Base-by-base conservation (phyloP, 805 yeast species). In the Wickerhamomyces pijperi region DNA sequence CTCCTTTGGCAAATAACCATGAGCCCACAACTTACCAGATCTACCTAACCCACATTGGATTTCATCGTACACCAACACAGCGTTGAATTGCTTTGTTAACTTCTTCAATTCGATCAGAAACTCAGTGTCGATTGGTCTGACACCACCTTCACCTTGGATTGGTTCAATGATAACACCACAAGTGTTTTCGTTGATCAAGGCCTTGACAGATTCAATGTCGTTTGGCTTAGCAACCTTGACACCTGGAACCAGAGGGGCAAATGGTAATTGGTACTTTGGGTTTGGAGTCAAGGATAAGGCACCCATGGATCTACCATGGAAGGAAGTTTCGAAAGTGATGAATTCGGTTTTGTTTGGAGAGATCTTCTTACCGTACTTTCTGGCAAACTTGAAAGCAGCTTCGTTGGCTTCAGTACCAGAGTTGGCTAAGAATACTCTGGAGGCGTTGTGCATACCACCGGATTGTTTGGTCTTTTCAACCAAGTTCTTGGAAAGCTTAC, bases 101-200 rank as follows among this genome's bases (percentile, higher is more conserved):
- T 72, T 59, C 48, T 81, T 78, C 56, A 90, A 64, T 37, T 74
- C 76, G 4, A 67, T 55, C 45, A 90, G 67, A 55, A 84, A 87
- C 34, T 77, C 83, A 0, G 61, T 48, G 31, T 72, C 67, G 42
- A 85, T 72, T 17, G 80, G 76, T 53, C 78, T 76, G 16, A 90
- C 79, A 41, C 98, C 98, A 42, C 98, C 97, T 64, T 90, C 98
- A 49, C 97, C 98, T 66, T 92, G 98, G 42, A 92, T 80, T 18
- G 98, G 98, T 63, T 92, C 98, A 31, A 92, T 78, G 40, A 92
- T 92, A 23, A 92, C 92, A 39, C 88, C 98, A 50, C 95, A 85
- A 32, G 68, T 68, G 34, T 63, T 59, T 6, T 62, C 47, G 37
- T 57, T 55, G 39, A 65, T 49, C 33, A 72, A 56, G 7, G 60